A percentile compares a stretch with the other conserved stretches of the same genome.
Conservation (phyloP, 2,329 filamentous ascomycete species). For the Hypocreales sp. region DNA sequence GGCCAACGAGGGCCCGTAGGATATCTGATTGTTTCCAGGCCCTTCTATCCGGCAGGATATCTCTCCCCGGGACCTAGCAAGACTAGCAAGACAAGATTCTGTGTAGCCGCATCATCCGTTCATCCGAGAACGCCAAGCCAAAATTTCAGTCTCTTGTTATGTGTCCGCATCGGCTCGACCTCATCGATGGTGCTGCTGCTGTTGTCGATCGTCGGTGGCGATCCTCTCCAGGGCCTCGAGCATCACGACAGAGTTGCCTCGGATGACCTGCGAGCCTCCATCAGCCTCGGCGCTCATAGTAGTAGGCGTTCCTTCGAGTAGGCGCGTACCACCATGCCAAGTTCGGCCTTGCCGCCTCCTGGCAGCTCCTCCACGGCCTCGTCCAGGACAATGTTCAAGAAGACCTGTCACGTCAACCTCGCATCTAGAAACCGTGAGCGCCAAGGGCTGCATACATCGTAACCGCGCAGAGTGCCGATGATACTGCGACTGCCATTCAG, state of each 20-base stretch:
- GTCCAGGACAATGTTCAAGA: conserved; percentile 94
- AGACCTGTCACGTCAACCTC: too few species aligned
- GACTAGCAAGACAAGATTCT: too few species aligned
- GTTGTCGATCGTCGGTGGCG: conserved; percentile 39
- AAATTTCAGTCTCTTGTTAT: too few species aligned
- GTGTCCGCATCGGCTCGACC: too few species aligned
- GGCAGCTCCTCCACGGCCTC: conserved; percentile 92
- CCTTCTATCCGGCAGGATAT: too few species aligned
- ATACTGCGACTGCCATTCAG: conserved; percentile 97
- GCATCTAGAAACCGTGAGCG: conserved; percentile 1
- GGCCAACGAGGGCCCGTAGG: too few species aligned
- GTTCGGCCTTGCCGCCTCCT: conserved; percentile 73
- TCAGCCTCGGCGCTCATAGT: neutral
- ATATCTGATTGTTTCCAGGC: too few species aligned
- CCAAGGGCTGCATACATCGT: conserved; percentile 54
- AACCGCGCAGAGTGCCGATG: conserved; percentile 83
- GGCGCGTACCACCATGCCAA: conserved; percentile 77
- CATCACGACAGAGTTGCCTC: conserved; percentile 97
- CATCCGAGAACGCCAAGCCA: conserved; percentile 21
- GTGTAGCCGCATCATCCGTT: conserved; percentile 6
- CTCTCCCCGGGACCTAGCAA: too few species aligned
- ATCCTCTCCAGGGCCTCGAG: conserved; percentile 67
- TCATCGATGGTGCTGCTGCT: conserved; percentile 17
- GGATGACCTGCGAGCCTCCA: conserved; percentile 53
- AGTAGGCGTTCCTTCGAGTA: neutral